phyloP scores from a whole-genome alignment of 257 asterid genomes.

The Przewalskia tangutica region DNA sequence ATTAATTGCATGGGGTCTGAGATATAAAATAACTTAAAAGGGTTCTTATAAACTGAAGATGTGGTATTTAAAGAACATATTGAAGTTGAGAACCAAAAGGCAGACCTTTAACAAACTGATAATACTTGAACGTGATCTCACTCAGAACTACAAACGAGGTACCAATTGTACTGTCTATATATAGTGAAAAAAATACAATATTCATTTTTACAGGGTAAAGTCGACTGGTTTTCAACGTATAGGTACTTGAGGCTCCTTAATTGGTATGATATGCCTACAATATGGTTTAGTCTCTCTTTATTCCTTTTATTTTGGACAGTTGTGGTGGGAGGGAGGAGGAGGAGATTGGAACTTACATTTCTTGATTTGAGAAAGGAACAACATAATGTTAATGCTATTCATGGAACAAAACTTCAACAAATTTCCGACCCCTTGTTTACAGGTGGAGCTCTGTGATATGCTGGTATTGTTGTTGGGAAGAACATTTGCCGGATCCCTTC shows the following conservation, averaged over 20 bases:
- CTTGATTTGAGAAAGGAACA: background rate
- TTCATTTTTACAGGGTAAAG: background rate
- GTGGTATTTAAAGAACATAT: background rate
- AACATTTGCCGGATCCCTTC: constrained; percentile 41
- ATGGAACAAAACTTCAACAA: background rate
- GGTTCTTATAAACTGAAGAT: background rate
- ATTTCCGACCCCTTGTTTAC: background rate
- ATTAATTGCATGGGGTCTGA: background rate
- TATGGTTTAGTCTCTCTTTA: background rate
- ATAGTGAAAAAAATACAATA: background rate
- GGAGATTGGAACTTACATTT: background rate
- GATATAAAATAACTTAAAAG: background rate
- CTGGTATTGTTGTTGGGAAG: constrained; percentile 32
- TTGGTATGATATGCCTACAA: background rate
- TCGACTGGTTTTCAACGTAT: background rate
- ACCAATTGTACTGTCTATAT: background rate
- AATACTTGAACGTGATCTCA: background rate
- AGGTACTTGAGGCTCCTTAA: background rate
- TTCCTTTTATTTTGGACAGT: background rate
- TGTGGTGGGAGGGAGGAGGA: background rate
- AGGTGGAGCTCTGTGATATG: constrained; percentile 30
- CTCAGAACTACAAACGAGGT: background rate
- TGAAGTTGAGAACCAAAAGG: background rate
- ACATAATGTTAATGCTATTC: background rate
- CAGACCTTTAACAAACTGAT: background rate